Base-by-base conservation (phyloP, 2,329 filamentous ascomycete species). In the Fusarium sp. region DNA sequence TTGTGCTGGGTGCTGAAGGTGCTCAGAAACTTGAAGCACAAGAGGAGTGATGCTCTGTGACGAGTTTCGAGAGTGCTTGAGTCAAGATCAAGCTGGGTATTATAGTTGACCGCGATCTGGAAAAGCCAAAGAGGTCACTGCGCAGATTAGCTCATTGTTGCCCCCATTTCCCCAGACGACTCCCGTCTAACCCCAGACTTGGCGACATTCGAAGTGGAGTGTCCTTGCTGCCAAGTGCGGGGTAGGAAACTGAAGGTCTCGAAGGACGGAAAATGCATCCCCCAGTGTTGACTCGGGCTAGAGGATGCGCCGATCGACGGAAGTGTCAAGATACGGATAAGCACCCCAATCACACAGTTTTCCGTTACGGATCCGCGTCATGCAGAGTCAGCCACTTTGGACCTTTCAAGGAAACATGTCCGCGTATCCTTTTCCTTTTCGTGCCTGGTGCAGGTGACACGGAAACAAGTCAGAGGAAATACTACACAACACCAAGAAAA, bases 141-240 rank as follows among this genome's bases (percentile, higher is more conserved):
- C 22, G 40, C 18, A 53, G 48, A 48, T 52, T 55, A 65, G 40
- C 39, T 62, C 42, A 26, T n/a, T 22, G 50, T 5, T 46, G 31
- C 28, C 54, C 40, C 33, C 34, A 34, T 48, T 61, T 71, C 71
- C 71, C 71, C 58, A 60, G 61, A 65, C 46, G 20, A 64, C 13
- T 8, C 44, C 44, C 22, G 22, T 53, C 28, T 20, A 66, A 69
- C 64, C 68, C 68, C 63, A 71, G 68, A 43, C 54, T 67, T 61
- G 66, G 63, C 61, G 36, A 45, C 51, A 53, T 38, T 43, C 38
- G 24, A 55, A 70, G 58, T 66, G 50, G 61, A 44, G 44, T 31
- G 38, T 7, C 44, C 36, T 38, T 43, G 36, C 33, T 43, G 40
- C 39, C 28, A 68, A 64, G 65, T 72, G 71, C 68, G 71, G 71